These are phyloP conservation scores for Inga oerstediana DNA, from an alignment of 306 rosid genomes.

Conservation along the genomic window DNA sequence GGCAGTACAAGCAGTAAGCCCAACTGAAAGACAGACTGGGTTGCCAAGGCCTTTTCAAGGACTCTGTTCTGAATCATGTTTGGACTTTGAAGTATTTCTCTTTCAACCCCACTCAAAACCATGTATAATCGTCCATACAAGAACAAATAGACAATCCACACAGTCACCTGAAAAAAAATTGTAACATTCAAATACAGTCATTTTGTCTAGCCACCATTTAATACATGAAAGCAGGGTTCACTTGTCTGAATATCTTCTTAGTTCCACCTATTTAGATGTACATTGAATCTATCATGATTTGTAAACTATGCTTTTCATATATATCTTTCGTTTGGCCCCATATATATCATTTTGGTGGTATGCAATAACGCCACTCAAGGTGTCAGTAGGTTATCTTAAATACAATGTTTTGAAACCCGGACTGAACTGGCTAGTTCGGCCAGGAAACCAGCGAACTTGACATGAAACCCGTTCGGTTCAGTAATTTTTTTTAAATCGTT, in stretches of 20 bases:
- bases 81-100: slow-evolving; percentile 66
- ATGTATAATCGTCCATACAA: slow-evolving; percentile 88
- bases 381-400: not conserved
- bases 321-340: not conserved
- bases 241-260: slow-evolving; percentile 11
- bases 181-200: slow-evolving; percentile 16
- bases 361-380: slow-evolving; percentile 7
- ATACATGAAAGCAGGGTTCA: not conserved
- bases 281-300: not conserved
- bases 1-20: slow-evolving; percentile 85
- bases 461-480: no score
- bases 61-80: slow-evolving; percentile 64
- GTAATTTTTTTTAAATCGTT: no score
- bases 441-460: no score
- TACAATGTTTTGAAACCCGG: no score
- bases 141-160: slow-evolving; percentile 80
- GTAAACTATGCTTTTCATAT: not conserved
- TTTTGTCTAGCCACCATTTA: slow-evolving; percentile 24
- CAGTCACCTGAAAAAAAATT: slow-evolving; percentile 69
- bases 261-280: not conserved
- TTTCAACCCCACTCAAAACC: slow-evolving; percentile 97
- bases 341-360: not conserved
- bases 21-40: slow-evolving; percentile 85
- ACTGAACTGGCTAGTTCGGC: no score
- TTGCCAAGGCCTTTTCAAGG: slow-evolving; percentile 91